Evolutionary conservation across 225 moss, liverwort and hornwort species (phyloP).

Genomic region (Polytrichum commune): DNA sequence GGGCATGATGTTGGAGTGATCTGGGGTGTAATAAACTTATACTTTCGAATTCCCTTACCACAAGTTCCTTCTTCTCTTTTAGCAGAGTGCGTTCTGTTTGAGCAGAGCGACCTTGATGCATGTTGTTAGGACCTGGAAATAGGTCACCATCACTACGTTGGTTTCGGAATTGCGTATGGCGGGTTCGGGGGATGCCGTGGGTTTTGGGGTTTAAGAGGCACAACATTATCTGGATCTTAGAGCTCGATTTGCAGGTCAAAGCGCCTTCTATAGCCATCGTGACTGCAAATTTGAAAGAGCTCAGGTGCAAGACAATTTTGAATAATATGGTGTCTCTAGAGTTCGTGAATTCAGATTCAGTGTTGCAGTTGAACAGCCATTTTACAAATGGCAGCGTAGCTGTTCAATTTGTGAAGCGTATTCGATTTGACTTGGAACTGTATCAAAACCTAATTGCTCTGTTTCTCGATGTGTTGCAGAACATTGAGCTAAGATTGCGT

Average conservation of each 20-base stretch:
- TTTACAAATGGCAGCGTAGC: neutral
- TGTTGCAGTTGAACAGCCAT: neutral
- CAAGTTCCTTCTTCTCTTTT: neutral
- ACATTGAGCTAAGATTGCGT: neutral
- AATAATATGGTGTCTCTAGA: constrained; percentile 18
- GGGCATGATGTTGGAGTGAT: too few relatives aligned
- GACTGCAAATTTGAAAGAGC: constrained; percentile 22
- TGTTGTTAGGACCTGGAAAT: constrained; percentile 31
- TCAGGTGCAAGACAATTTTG: constrained; percentile 15
- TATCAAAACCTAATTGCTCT: constrained; percentile 7
- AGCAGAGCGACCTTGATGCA: constrained; percentile 24
- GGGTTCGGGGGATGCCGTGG: constrained; percentile 24
- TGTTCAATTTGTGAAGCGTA: neutral
- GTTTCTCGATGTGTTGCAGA: constrained; percentile 5
- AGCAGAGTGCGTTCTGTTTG: neutral
- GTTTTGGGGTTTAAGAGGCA: constrained; percentile 17
- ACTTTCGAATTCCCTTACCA: neutral
- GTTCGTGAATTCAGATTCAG: constrained; percentile 14
- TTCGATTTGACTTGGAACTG: constrained; percentile 6
- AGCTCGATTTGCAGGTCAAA: neutral
- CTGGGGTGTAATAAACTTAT: too few relatives aligned
- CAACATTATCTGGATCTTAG: constrained; percentile 8
- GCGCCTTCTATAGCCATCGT: constrained; percentile 5
- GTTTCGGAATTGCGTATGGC: constrained; percentile 23
- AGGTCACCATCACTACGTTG: neutral